A percentile compares a stretch with the other conserved stretches of the same genome.
Conservation (phyloP, 495 filamentous ascomycete genomes). For the Monascus purpureus region DNA sequence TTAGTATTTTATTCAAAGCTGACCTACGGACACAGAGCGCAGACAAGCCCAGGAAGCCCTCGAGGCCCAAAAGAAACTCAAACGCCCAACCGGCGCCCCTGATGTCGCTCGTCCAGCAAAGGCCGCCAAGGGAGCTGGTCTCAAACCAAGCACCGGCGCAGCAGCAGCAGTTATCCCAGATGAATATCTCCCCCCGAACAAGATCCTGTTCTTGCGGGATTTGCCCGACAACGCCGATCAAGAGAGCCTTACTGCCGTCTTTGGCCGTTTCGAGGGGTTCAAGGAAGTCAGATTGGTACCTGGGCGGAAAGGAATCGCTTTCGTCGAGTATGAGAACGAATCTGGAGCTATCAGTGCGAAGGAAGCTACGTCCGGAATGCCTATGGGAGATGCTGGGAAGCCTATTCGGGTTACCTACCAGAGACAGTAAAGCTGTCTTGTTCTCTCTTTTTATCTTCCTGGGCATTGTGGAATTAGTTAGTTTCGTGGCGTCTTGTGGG, state of each 20-base stretch:
- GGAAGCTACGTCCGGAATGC: constrained; percentile 86
- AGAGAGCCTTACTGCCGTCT: constrained; percentile 65
- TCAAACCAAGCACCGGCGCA: constrained; percentile 63
- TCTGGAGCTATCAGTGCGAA: constrained; percentile 85
- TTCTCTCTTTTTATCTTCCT: constrained; percentile 2
- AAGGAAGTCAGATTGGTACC: constrained; percentile 83
- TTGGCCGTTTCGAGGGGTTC: constrained; percentile 86
- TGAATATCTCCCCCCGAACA: constrained; percentile 95
- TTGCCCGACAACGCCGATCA: constrained; percentile 76
- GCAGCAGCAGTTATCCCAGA: constrained; percentile 72
- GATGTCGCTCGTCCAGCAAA: constrained; percentile 52
- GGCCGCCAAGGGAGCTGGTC: constrained; percentile 58
- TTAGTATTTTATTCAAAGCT: not conserved
- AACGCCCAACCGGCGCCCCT: constrained; percentile 48
- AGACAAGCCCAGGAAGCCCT: constrained; percentile 78
- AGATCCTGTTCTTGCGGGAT: constrained; percentile 91
- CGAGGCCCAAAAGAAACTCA: constrained; percentile 72
- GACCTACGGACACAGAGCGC: constrained; percentile 45
- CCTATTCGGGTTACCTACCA: constrained; percentile 81
- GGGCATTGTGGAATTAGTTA: not conserved
- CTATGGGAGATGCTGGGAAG: constrained; percentile 56
- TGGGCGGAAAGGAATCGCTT: constrained; percentile 77
- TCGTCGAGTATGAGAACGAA: constrained; percentile 91
- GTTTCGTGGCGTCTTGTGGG: no score
- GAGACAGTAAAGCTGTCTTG: constrained; percentile 46